A percentile compares a stretch with the other conserved stretches of the same genome.
phyloP scores from a whole-genome alignment of 768 basidiomycete species.

The Hericium erinaceus region DNA sequence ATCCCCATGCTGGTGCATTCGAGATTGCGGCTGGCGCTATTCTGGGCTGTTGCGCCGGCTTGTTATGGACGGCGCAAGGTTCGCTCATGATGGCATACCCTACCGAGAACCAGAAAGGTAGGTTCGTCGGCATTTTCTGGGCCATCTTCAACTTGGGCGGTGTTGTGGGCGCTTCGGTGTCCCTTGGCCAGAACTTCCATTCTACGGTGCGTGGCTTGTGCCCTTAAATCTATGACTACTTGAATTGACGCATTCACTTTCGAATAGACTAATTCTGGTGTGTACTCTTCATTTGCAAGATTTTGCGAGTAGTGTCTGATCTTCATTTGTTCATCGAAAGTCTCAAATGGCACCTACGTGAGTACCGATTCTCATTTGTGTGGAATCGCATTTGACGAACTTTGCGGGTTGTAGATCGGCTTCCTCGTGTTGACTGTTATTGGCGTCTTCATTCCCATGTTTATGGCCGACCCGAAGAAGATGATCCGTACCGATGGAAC shows the following conservation, averaged over 20 bases:
- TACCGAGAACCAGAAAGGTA: conserved; percentile 65
- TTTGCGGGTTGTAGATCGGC: conserved; percentile 38
- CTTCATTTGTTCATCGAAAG: conserved; percentile 23
- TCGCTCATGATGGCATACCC: conserved; percentile 78
- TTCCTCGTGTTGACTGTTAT: conserved; percentile 65
- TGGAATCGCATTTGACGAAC: no score
- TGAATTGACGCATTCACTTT: neutral
- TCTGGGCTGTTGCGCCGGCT: conserved; percentile 60
- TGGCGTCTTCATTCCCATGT: conserved; percentile 53
- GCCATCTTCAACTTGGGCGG: conserved; percentile 72
- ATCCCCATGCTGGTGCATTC: conserved; percentile 47
- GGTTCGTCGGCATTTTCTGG: conserved; percentile 74
- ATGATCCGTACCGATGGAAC: conserved; percentile 64
- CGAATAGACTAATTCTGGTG: conserved; percentile 23
- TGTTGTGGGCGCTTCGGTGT: conserved; percentile 66
- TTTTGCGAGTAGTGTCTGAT: neutral
- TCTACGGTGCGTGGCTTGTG: conserved; percentile 35
- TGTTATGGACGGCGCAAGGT: conserved; percentile 80
- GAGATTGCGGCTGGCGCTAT: conserved; percentile 60
- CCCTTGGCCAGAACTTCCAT: conserved; percentile 58
- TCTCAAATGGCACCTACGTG: conserved; percentile 70
- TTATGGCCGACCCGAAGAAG: conserved; percentile 61
- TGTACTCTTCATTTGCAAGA: conserved; percentile 9
- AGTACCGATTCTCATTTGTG: conserved; percentile 15
- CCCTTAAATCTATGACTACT: neutral